Evolutionary conservation across 1,284 basidiomycete genomes (phyloP), one percentile per base, ranked within the genome.

Genomic region (Lignosus rhinocerotis): DNA sequence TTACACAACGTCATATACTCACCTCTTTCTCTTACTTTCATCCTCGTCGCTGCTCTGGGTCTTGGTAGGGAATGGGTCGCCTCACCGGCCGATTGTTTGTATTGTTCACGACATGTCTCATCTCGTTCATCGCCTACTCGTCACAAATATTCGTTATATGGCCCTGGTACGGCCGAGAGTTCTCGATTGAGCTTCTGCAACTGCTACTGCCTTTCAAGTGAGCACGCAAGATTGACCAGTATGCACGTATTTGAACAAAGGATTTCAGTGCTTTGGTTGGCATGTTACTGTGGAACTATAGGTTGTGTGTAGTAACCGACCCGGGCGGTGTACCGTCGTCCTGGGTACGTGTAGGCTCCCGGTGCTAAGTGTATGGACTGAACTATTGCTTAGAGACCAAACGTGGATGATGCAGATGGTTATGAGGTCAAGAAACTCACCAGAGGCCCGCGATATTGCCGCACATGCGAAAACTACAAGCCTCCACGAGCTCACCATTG

Each of bases 161-260:
- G 90, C 94, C 94, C 41, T 95, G 92, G 91, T 94, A 94, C 68
- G 90, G 92, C 45, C 72, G 81, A 36, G 86, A 73, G 50, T 64
- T 90, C 60, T 89, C 90, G 7, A 73, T 89, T 21, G 86, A 92
- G 60, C 83, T 96, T 31, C 66, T 94, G 38, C 76, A 75, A 34
- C 79, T 96, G 6, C 81, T 98, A 10, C 66, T 86, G 0, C 94
- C 94, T 1, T 96, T 97, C 88, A 96, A 98, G 92, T 94, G 70
- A 68, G 90, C 66, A 34, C 32, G 54, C 41, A 49, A 41, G 53
- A 50, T 58, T 19, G 47, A 17, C 8, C 48, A 30, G 21, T 30
- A 53, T 47, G 55, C 16, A 52, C 52, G 55, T 44, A 47, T 59
- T 36, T 65, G 39, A 10, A 44, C 46, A 30, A 25, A 49, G 25